A percentile compares a stretch with the other conserved stretches of the same genome.
Conservation (phyloP, 768 basidiomycete genomes). For the Termitomyces sp. region DNA sequence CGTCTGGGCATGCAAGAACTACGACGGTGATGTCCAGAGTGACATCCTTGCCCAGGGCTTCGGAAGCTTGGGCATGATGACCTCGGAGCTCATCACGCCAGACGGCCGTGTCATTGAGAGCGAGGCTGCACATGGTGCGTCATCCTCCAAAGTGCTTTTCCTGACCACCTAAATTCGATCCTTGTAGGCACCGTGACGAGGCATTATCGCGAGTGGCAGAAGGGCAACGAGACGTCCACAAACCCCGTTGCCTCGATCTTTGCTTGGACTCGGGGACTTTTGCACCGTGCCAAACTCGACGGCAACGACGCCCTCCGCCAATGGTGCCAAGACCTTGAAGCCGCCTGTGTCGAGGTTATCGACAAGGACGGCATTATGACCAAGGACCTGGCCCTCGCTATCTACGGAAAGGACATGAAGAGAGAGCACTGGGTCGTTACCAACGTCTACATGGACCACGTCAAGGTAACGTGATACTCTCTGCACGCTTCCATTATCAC, state of each 20-base stretch:
- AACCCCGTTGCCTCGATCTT: conserved; percentile 99
- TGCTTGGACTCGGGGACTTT: conserved; percentile 94
- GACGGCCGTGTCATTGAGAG: conserved; percentile 90
- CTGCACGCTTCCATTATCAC: background rate
- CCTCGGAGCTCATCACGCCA: conserved; percentile 89
- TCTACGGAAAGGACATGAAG: conserved; percentile 87
- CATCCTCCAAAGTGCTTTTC: background rate
- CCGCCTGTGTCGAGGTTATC: conserved; percentile 85
- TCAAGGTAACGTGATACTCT: conserved; percentile 55
- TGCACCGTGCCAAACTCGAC: conserved; percentile 92
- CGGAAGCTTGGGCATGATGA: conserved; percentile 98
- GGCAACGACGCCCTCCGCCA: conserved; percentile 63
- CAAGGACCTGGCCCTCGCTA: conserved; percentile 92
- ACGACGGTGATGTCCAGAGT: conserved; percentile 84
- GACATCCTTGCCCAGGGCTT: conserved; percentile 98
- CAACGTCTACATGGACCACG: conserved; percentile 88
- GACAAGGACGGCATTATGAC: conserved; percentile 92
- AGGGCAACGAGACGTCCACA: conserved; percentile 95
- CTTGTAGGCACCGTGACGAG: conserved; percentile 77
- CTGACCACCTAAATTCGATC: background rate
- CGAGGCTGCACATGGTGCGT: conserved; percentile 88
- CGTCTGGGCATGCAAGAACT: conserved; percentile 70
- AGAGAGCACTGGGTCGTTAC: conserved; percentile 97
- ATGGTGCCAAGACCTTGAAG: conserved; percentile 81
- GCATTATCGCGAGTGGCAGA: conserved; percentile 96